These are phyloP conservation scores for Gnomoniopsis smithogilvyi DNA, from an alignment of 2,329 filamentous ascomycete species.

Conservation along the genomic window DNA sequence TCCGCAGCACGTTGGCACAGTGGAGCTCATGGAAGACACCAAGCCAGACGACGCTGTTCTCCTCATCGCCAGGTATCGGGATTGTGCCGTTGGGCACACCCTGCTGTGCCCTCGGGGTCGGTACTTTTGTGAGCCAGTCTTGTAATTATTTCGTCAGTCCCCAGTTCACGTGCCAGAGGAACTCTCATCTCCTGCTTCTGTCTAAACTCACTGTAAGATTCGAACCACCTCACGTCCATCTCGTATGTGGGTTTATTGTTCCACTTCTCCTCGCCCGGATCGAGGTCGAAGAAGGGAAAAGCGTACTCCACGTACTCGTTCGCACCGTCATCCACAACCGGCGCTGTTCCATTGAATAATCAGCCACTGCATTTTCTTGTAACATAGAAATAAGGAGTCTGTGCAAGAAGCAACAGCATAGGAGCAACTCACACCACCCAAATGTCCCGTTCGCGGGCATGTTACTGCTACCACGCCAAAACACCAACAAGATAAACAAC, in stretches of 20 bases:
- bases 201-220: constrained; percentile 4
- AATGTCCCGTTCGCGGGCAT: constrained; percentile 3
- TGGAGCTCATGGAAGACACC: constrained; percentile 12
- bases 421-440: constrained; percentile 4
- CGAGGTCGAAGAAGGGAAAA: constrained; percentile 7
- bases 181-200: background rate
- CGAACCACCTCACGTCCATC: constrained; percentile 5
- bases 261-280: constrained; percentile 5
- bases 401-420: background rate
- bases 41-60: constrained; percentile 8
- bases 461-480: background rate
- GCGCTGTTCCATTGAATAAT: background rate
- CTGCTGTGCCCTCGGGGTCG: background rate
- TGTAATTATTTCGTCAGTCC: background rate
- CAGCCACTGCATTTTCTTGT: too few species aligned
- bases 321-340: background rate
- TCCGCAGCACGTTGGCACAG: constrained; percentile 7
- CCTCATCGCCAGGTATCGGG: constrained; percentile 4
- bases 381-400: background rate
- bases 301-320: constrained; percentile 7
- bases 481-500: background rate
- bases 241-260: constrained; percentile 9
- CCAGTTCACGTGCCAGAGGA: background rate
- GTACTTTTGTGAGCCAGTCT: constrained; percentile 6
- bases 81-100: constrained; percentile 2